Evolutionary conservation across 148 eudicot genomes (phyloP), one percentile per base, ranked within the genome.

Genomic region (Camellia lanceoleosa): DNA sequence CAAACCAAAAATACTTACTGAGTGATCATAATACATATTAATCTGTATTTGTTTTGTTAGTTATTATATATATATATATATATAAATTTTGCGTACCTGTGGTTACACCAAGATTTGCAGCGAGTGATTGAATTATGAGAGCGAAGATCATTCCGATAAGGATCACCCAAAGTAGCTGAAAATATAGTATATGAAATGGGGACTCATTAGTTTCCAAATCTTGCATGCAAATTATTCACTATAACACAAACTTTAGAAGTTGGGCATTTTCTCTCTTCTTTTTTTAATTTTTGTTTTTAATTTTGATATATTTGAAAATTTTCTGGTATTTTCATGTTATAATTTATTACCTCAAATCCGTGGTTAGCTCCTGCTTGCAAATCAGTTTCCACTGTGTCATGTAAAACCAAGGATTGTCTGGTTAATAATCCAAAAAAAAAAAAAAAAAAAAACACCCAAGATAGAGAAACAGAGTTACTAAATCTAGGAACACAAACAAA

Each of bases 361-460:
- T 95, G 92, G 80, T 85, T 83, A 19, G 98, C 97, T 73, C 98
- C 98, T 10, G 98, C 98, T 84, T 95, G 98, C 87, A 95, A 77
- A 80, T 95, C 98, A 43, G 98, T 95, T 83, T 95, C 97, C 97
- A 95, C 98, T 94, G 87, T 3, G 52, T 66, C 49, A 80, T 51
- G 10, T 30, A 30, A 42, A 5, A 49, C 14, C 7, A 78, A 19
- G 63, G 16, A n/a, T 60, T 41, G 61, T 3, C 12, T 14, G 60
- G n/a, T 9, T 77, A 15, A 38, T 6, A 9, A 16, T 7, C 54
- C 49, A 68, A 9, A n/a, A n/a, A n/a, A n/a, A n/a, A 23, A 1
- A 5, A 7, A 19, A 3, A 46, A 5, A 19, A 20, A 49, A 4
- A 49, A 46, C 5, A 2, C 5, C 63, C 23, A 7, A 59, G 15